phyloP scores from a whole-genome alignment of 305 asterid genomes.

The Solanum hybrid region DNA sequence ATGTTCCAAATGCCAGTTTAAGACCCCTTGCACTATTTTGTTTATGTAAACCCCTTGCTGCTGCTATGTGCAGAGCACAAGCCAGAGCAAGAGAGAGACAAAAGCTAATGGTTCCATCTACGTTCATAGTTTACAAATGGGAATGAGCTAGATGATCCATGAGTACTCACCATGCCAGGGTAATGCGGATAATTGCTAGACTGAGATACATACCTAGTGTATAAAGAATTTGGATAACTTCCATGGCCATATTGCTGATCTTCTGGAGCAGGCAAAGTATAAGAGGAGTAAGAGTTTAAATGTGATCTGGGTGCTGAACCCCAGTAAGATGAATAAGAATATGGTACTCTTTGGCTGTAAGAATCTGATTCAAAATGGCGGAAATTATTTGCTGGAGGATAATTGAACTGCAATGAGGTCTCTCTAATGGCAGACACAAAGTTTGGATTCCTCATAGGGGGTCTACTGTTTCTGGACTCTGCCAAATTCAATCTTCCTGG shows the following conservation, averaged over 20 bases:
- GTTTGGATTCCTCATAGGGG: constrained; percentile 18
- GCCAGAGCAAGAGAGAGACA: not conserved
- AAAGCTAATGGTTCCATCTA: not conserved
- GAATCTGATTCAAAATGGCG: constrained; percentile 8
- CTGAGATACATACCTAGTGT: constrained; percentile 5
- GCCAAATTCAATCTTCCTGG: constrained; percentile 9
- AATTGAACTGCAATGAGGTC: constrained; percentile 8
- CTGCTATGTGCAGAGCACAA: not conserved
- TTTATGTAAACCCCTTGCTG: not conserved
- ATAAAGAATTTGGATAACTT: not conserved
- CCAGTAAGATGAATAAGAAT: not conserved
- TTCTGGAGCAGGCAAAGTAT: not conserved
- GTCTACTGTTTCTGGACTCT: constrained; percentile 12
- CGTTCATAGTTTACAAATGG: not conserved
- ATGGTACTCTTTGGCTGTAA: constrained; percentile 9
- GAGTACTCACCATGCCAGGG: not conserved
- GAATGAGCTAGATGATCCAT: not conserved
- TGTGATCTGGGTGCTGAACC: not conserved
- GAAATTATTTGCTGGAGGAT: constrained; percentile 11
- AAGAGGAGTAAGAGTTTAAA: not conserved
- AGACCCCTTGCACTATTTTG: not conserved
- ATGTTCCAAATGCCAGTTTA: not conserved
- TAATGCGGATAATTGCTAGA: not conserved
- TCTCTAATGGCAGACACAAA: constrained; percentile 14
- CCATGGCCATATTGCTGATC: not conserved